These are phyloP conservation scores for Eucalyptus caleyi DNA, from an alignment of 345 rosid species.

Conservation along the genomic window DNA sequence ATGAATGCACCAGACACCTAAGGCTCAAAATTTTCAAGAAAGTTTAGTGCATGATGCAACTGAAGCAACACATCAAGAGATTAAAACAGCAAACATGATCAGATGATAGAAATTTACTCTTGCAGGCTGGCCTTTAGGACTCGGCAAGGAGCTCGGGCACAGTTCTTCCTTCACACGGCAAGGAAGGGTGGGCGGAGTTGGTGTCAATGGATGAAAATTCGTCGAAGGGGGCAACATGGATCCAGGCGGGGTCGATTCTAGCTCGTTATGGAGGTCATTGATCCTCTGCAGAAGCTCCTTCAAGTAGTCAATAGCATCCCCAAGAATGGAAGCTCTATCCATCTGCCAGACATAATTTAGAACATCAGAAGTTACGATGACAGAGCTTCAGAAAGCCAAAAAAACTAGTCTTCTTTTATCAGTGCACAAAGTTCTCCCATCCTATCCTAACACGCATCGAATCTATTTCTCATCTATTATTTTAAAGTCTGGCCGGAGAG, in stretches of 20 bases:
- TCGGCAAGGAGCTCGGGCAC: conserved; percentile 52
- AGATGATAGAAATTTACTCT: conserved; percentile 35
- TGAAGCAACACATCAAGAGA: background rate
- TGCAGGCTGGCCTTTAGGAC: conserved; percentile 77
- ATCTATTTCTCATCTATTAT: background rate
- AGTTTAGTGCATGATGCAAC: background rate
- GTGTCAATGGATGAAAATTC: conserved; percentile 77
- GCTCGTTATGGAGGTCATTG: conserved; percentile 80
- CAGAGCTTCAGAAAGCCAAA: background rate
- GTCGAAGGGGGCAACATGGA: conserved; percentile 48
- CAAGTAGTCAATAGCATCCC: conserved; percentile 91
- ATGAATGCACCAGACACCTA: background rate
- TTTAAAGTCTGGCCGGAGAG: background rate
- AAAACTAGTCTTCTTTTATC: background rate
- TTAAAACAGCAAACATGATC: background rate
- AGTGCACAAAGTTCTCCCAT: background rate
- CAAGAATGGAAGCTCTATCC: conserved; percentile 98
- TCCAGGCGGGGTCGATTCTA: conserved; percentile 69
- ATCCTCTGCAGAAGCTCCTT: conserved; percentile 95
- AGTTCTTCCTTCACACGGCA: conserved; percentile 73
- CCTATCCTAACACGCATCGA: background rate
- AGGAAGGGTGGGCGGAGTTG: conserved; percentile 67
- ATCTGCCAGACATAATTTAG: conserved; percentile 28
- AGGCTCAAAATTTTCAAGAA: background rate
- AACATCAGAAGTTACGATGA: background rate